Conservation (phyloP, 768 basidiomycete species). For the Naganishia friedmannii region DNA sequence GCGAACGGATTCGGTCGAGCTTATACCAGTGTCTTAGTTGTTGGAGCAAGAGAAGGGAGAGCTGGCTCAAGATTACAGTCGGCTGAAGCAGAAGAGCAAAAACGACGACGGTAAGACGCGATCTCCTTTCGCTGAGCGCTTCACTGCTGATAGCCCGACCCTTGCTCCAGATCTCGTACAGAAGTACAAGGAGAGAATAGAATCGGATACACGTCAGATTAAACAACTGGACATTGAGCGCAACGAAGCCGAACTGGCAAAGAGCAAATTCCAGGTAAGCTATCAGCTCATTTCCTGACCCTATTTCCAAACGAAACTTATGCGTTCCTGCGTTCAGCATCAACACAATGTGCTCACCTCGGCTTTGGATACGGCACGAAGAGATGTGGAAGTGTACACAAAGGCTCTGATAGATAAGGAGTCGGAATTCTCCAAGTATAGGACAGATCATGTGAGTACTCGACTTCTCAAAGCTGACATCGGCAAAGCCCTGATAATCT, state of each 20-base stretch:
- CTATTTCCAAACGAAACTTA: background rate
- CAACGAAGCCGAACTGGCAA: slow-evolving; percentile 28
- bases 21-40: background rate
- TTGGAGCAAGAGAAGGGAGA: slow-evolving; percentile 29
- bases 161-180: slow-evolving; percentile 15
- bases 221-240: slow-evolving; percentile 31
- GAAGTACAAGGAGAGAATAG: slow-evolving; percentile 25
- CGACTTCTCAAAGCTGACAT: background rate
- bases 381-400: slow-evolving; percentile 30
- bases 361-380: slow-evolving; percentile 25
- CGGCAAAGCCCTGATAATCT: background rate
- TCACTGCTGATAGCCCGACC: background rate
- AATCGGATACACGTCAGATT: slow-evolving; percentile 27
- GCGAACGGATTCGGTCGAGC: too few species aligned
- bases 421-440: slow-evolving; percentile 31
- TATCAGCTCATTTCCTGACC: background rate
- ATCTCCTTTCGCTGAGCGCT: background rate
- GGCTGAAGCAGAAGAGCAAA: slow-evolving; percentile 27
- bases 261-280: slow-evolving; percentile 30
- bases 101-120: slow-evolving; percentile 26
- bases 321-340: slow-evolving; percentile 3
- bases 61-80: slow-evolving; percentile 14
- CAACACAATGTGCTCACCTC: slow-evolving; percentile 26
- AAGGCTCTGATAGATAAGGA: slow-evolving; percentile 30
- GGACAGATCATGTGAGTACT: slow-evolving; percentile 23